Evolutionary conservation across 331 rosid genomes (phyloP), one percentile per base, ranked within the genome.

Genomic region (Quercus tomentella): DNA sequence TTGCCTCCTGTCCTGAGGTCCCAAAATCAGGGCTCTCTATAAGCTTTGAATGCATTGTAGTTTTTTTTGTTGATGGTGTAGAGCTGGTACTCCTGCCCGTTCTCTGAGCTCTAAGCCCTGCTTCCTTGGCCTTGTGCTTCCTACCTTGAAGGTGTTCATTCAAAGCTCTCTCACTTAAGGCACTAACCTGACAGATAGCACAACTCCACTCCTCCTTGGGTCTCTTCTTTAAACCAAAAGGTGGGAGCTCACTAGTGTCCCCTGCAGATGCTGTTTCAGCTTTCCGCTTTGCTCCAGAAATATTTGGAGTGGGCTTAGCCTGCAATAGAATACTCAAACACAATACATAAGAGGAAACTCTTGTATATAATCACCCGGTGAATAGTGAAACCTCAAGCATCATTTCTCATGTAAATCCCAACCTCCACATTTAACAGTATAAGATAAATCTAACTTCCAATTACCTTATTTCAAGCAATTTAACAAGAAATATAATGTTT

Each of bases 111-210:
- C 51, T 74, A 22, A 85, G 76, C 20, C 77, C 21, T n/a, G 75
- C 84, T 78, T 83, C 94, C 63, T 76, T 90, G 65, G 91, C 86
- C 84, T 63, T 89, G 88, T 92, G 98, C 87, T 81, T 94, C 87
- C 21, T 91, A 7, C 98, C 94, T 1, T 67, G 83, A 63, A 90
- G 82, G 82, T 94, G 97, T 6, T 71, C 76, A 6, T 76, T 78
- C n/a, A 94, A 85, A 16, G 14, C 74, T 16, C 14, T 81, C 84
- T 91, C 85, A 37, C 80, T 55, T 0, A 85, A 18, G 26, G 82
- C 78, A 28, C 70, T 74, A 28, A 91, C 86, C 1, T 58, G 79
- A 85, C 97, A 94, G 2, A 94, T 52, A 3, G 82, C 84, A 74
- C 98, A 94, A 63, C 85, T 87, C 93, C 88, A 92, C 57, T 82